Conservation (phyloP, 2,329 filamentous ascomycete genomes). For the Cladosporium sp. region DNA sequence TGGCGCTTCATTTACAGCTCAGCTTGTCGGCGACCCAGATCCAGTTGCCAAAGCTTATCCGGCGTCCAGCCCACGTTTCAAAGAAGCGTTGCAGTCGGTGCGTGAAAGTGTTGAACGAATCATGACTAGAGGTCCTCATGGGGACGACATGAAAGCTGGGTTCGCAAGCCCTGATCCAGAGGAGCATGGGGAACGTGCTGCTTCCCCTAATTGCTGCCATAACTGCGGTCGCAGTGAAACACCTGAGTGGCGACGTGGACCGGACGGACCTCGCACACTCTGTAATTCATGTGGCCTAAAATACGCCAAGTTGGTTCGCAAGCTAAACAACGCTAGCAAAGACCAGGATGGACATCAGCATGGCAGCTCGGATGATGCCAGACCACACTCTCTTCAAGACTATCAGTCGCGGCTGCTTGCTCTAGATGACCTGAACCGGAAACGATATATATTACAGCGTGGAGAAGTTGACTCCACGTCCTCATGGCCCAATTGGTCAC, state of each 20-base stretch:
- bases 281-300: conserved; percentile 95
- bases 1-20: too few species aligned
- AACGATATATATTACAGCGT: too few species aligned
- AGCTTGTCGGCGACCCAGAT: neutral
- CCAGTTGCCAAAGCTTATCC: neutral
- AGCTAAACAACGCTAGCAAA: conserved; percentile 50
- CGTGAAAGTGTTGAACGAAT: conserved; percentile 33
- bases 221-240: conserved; percentile 98
- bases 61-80: neutral
- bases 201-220: conserved; percentile 91
- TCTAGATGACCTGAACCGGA: too few species aligned
- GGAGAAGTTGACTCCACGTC: too few species aligned
- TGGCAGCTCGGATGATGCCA: too few species aligned
- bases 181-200: conserved; percentile 88
- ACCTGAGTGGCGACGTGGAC: conserved; percentile 94
- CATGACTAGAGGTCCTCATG: conserved; percentile 59
- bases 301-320: conserved; percentile 55
- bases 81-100: neutral
- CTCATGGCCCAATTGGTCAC: too few species aligned
- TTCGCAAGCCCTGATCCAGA: conserved; percentile 79
- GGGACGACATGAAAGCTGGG: conserved; percentile 57
- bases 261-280: conserved; percentile 89
- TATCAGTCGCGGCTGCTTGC: too few species aligned
- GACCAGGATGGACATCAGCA: too few species aligned
- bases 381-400: too few species aligned